Evolutionary conservation across 306 rosid species (phyloP), one percentile per base, ranked within the genome.

Genomic region (Lablab purpureus): DNA sequence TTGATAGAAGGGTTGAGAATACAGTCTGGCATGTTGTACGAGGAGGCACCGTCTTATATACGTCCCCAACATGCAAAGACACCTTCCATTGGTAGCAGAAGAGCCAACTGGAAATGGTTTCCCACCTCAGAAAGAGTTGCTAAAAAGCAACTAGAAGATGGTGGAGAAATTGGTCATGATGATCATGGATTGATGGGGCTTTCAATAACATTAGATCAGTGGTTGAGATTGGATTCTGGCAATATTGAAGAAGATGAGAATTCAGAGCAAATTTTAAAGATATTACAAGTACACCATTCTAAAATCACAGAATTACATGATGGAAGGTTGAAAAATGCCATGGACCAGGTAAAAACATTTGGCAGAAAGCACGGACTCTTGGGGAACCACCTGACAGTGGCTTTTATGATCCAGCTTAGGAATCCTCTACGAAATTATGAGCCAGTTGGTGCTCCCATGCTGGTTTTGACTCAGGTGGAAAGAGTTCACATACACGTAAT

Each of bases 171-270:
- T 72, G 74, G 69, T 46, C 70, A 72, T 19, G 62, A 79, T 47
- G 69, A 68, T 47, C 82, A 71, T 37, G 89, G 56, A 76, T 76
- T 91, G 76, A 63, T 91, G 85, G 85, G 66, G 81, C 84, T 88
- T 40, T 88, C 92, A 41, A 41, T 93, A 63, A 72, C 90, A 70
- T 70, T 91, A 73, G 90, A 93, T 63, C 84, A 88, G 50, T 93
- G 98, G 98, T 73, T 87, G 81, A 89, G 83, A 78, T 76, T 91
- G 47, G 98, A 93, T 85, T 89, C 93, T 83, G 92, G 90, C 54
- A 72, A 66, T 72, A 79, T 88, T 41, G 84, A 80, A 58, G 94
- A 74, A 81, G 85, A 85, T 64, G 65, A 83, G 62, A 75, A 77
- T 75, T 67, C 74, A 51, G 85, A 85, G 73, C 51, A 40, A 30